These are phyloP conservation scores for Nepenthes gracilis DNA, from an alignment of 148 eudicot species.

Conservation along the genomic window DNA sequence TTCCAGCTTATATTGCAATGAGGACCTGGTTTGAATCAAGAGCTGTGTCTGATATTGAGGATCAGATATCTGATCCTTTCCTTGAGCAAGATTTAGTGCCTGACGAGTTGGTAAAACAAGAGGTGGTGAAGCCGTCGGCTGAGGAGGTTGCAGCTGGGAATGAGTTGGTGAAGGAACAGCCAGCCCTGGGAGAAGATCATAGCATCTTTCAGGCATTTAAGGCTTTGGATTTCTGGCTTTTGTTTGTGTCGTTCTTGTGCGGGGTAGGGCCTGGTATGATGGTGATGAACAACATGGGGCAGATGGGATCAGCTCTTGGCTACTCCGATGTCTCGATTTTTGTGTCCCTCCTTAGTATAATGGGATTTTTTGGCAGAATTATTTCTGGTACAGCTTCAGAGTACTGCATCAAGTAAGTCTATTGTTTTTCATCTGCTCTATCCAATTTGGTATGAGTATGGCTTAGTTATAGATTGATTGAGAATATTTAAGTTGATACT, in stretches of 20 bases:
- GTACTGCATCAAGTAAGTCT: constrained; percentile 10
- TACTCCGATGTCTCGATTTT: constrained; percentile 9
- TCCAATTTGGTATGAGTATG: no score
- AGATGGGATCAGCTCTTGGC: constrained; percentile 12
- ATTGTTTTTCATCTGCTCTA: not conserved
- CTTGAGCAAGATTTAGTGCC: constrained; percentile 13
- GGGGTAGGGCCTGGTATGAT: constrained; percentile 10
- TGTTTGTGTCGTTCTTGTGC: constrained; percentile 7
- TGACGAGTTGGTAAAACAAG: not conserved
- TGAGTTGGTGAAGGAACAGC: not conserved
- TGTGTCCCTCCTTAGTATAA: constrained; percentile 10
- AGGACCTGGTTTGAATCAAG: constrained; percentile 8
- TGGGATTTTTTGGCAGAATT: constrained; percentile 14
- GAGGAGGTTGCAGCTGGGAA: not conserved
- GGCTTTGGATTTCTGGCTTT: constrained; percentile 8
- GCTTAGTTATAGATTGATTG: no score
- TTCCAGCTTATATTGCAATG: constrained; percentile 32
- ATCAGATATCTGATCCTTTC: constrained; percentile 21
- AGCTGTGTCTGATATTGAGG: constrained; percentile 25
- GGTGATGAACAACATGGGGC: constrained; percentile 15
- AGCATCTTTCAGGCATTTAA: constrained; percentile 4
- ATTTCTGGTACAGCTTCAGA: constrained; percentile 9
- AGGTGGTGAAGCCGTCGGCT: not conserved
- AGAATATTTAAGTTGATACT: no score
- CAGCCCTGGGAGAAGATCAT: constrained; percentile 11